Evolutionary conservation across 306 rosid species (phyloP).

Genomic region (Biancaea sappan): DNA sequence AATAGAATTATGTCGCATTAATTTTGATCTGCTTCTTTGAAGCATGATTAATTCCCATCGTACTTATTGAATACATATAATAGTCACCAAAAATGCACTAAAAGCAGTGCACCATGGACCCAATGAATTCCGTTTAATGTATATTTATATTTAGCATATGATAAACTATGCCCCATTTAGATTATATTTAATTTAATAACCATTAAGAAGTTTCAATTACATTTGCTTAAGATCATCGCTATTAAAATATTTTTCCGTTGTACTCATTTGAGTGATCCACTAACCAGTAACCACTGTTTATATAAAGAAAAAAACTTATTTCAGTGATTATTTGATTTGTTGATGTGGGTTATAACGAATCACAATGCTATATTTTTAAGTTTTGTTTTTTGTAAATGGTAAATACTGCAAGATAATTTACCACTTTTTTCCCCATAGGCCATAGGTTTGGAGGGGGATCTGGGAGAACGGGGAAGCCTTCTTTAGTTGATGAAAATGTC

Average conservation of each 20-base stretch:
- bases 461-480: no score
- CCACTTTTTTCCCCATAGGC: no score
- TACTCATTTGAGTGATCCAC: not conserved
- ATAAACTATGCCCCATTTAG: not conserved
- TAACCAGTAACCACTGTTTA: no score
- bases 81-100: not conserved
- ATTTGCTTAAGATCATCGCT: not conserved
- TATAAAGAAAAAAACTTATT: no score
- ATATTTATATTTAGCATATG: not conserved
- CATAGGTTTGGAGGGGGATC: no score
- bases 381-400: no score
- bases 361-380: no score
- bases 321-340: no score
- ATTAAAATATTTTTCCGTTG: not conserved
- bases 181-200: not conserved
- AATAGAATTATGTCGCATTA: no score
- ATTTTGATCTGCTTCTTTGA: not conserved
- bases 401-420: no score
- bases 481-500: no score
- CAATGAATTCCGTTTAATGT: not conserved
- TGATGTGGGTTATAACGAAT: no score
- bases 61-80: not conserved
- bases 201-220: not conserved
- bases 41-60: constrained; percentile 2
- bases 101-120: not conserved